These are phyloP conservation scores for Trametes villosa DNA, from an alignment of 768 basidiomycete species.

Conservation along the genomic window DNA sequence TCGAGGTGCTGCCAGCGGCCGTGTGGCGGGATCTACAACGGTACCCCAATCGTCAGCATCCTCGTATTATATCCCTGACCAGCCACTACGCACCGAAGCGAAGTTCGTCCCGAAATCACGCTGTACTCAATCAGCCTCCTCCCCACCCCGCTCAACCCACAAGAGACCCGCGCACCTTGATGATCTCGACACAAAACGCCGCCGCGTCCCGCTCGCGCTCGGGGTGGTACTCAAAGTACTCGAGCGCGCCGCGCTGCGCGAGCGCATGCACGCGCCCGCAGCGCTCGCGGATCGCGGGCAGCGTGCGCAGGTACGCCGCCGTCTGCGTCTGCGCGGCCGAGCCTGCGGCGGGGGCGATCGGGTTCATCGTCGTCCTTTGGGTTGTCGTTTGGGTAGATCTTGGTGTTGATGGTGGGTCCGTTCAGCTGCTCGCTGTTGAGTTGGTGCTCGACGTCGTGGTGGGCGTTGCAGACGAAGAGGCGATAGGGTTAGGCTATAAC, in stretches of 20 bases:
- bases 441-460: too few relatives aligned
- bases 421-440: too few relatives aligned
- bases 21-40: conserved; percentile 76
- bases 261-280: conserved; percentile 80
- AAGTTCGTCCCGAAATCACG: conserved; percentile 81
- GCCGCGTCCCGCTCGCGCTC: conserved; percentile 72
- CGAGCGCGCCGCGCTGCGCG: conserved; percentile 70
- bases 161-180: conserved; percentile 56
- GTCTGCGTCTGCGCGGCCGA: conserved; percentile 14
- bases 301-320: conserved; percentile 70
- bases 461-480: too few relatives aligned
- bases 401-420: too few relatives aligned
- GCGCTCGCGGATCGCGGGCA: conserved; percentile 89
- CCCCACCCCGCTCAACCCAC: too few relatives aligned
- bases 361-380: too few relatives aligned
- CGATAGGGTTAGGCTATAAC: too few relatives aligned
- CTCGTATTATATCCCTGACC: too few relatives aligned
- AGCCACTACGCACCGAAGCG: conserved; percentile 49
- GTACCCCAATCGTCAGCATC: too few relatives aligned
- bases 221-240: conserved; percentile 87
- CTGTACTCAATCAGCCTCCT: conserved; percentile 30
- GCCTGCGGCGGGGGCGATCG: neutral
- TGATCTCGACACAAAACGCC: conserved; percentile 75
- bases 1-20: conserved; percentile 92
- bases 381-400: too few relatives aligned